A percentile compares a stretch with the other conserved stretches of the same genome.
Evolutionary conservation across 371 early-diverging fungal species (phyloP).

Genomic region (Mortierella sp.): DNA sequence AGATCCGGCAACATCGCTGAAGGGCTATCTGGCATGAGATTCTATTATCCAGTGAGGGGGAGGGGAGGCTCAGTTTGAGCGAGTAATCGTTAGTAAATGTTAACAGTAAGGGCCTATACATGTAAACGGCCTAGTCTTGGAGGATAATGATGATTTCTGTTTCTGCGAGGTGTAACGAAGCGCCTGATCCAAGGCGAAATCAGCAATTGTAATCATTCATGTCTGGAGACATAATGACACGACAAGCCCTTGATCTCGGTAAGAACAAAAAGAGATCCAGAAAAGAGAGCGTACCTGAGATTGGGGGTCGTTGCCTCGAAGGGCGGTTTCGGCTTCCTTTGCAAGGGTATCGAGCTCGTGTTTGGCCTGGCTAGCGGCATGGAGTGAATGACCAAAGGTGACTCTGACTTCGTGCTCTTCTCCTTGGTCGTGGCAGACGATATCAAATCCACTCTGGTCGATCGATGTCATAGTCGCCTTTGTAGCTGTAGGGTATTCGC

Average conservation of each 20-base stretch:
- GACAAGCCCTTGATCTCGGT: too few relatives aligned
- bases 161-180: too few relatives aligned
- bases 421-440: slow-evolving; percentile 28
- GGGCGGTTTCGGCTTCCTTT: slow-evolving; percentile 41
- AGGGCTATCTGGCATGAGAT: slow-evolving; percentile 39
- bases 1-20: slow-evolving; percentile 23
- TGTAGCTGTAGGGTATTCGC: slow-evolving; percentile 33
- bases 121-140: background rate
- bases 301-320: slow-evolving; percentile 27
- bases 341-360: slow-evolving; percentile 31
- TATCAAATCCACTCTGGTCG: slow-evolving; percentile 42
- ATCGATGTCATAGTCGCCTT: slow-evolving; percentile 32
- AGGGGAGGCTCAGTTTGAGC: too few relatives aligned
- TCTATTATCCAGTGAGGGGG: background rate
- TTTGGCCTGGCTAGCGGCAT: slow-evolving; percentile 41
- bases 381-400: slow-evolving; percentile 36
- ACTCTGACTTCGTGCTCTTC: slow-evolving; percentile 47
- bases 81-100: background rate
- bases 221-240: too few relatives aligned
- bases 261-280: background rate
- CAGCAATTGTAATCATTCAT: too few relatives aligned
- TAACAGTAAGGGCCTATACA: too few relatives aligned
- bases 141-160: too few relatives aligned
- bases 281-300: slow-evolving; percentile 23
- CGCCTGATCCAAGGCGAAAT: too few relatives aligned